These are phyloP conservation scores for Rhizopogon salebrosus DNA, from an alignment of 768 basidiomycete species.

Conservation along the genomic window DNA sequence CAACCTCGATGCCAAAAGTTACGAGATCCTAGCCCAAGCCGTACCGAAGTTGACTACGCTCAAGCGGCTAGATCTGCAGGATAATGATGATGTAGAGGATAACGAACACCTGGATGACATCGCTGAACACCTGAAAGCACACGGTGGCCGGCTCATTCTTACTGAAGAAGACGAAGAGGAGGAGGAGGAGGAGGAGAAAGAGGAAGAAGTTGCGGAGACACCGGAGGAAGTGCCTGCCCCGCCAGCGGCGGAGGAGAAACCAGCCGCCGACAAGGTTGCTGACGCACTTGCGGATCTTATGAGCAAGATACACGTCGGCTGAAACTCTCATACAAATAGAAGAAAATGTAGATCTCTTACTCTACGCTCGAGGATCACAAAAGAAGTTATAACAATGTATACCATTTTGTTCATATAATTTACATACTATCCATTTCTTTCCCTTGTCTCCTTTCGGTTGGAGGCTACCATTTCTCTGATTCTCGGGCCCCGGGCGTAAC, in stretches of 20 bases:
- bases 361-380: slow-evolving; percentile 1
- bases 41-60: slow-evolving; percentile 58
- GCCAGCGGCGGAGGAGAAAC: slow-evolving; percentile 15
- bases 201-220: slow-evolving; percentile 31
- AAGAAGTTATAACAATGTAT: slow-evolving; percentile 13
- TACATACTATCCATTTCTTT: neutral
- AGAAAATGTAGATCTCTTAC: slow-evolving; percentile 2
- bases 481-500: no score
- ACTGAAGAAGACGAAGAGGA: slow-evolving; percentile 83
- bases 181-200: slow-evolving; percentile 57
- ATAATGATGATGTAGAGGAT: slow-evolving; percentile 83
- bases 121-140: slow-evolving; percentile 47
- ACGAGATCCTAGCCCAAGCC: slow-evolving; percentile 60
- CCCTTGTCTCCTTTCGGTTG: no score
- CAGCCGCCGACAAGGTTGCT: slow-evolving; percentile 30
- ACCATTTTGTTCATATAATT: slow-evolving; percentile 16
- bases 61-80: slow-evolving; percentile 77
- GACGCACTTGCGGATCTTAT: slow-evolving; percentile 64
- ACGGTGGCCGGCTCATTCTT: slow-evolving; percentile 62
- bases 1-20: slow-evolving; percentile 71
- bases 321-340: slow-evolving; percentile 7
- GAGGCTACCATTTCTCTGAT: no score
- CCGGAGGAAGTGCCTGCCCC: slow-evolving; percentile 18
- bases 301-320: slow-evolving; percentile 53
- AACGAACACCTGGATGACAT: slow-evolving; percentile 58